phyloP scores from a whole-genome alignment of 176 grass and related monocot genomes.

The barley (Hordeum vulgare) region DNA sequence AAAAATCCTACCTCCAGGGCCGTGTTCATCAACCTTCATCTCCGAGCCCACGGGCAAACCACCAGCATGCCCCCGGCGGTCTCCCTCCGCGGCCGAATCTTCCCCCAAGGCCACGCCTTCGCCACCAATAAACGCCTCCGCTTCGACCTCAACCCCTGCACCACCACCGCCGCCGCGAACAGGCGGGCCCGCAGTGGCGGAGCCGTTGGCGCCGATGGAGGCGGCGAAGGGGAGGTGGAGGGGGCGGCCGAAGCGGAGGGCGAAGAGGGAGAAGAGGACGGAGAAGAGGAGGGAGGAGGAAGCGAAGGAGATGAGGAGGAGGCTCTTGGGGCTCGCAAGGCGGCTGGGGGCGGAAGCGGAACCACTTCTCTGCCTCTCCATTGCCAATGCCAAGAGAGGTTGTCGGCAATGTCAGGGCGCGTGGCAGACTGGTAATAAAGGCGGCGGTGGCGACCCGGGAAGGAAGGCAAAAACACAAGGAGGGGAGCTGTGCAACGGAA shows the following conservation, averaged over 20 bases:
- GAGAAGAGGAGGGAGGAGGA: constrained; percentile 69
- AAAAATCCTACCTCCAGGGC: background rate
- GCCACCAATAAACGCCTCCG: background rate
- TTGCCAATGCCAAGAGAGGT: background rate
- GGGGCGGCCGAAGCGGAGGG: constrained; percentile 40
- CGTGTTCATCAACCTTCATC: background rate
- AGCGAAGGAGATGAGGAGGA: constrained; percentile 47
- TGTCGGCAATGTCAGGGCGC: background rate
- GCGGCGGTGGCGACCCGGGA: background rate
- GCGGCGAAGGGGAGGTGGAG: constrained; percentile 22
- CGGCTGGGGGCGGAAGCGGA: background rate
- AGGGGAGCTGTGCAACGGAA: background rate
- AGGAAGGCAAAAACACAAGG: background rate
- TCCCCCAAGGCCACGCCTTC: background rate
- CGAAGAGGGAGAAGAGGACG: constrained; percentile 54
- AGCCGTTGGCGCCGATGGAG: background rate
- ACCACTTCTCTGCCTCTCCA: constrained; percentile 53
- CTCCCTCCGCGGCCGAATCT: background rate
- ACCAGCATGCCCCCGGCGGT: background rate
- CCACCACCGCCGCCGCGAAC: background rate
- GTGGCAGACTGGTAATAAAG: background rate
- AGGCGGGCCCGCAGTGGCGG: background rate
- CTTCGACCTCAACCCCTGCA: background rate
- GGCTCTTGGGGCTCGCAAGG: constrained; percentile 37
- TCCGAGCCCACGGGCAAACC: constrained; percentile 16